A percentile compares a stretch with the other conserved stretches of the same genome.
Conservation (phyloP, 345 rosid genomes). For the Psidium guajava region DNA sequence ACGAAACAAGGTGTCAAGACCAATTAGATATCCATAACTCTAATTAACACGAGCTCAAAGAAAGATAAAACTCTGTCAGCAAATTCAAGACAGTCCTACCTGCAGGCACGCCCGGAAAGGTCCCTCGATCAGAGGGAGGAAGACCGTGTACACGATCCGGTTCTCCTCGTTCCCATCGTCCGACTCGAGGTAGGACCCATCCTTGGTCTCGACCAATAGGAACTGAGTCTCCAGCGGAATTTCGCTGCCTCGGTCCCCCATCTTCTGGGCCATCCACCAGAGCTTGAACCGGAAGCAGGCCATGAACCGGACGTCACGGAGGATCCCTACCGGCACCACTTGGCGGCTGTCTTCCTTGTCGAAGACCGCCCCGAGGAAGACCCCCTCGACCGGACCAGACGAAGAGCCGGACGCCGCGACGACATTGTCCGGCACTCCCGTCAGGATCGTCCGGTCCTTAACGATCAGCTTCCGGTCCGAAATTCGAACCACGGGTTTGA, state of each 20-base stretch:
- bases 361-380: constrained; percentile 70
- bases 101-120: constrained; percentile 58
- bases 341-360: constrained; percentile 53
- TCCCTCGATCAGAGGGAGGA: constrained; percentile 81
- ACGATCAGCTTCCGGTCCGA: constrained; percentile 54
- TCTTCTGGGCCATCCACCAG: constrained; percentile 98
- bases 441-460: constrained; percentile 45
- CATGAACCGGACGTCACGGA: constrained; percentile 76
- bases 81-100: background rate
- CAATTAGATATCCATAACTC: too few species aligned
- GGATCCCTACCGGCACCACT: constrained; percentile 50
- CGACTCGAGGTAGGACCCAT: constrained; percentile 64
- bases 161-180: constrained; percentile 45
- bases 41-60: background rate
- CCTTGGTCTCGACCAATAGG: constrained; percentile 57
- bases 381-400: constrained; percentile 66
- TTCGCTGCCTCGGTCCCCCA: constrained; percentile 70
- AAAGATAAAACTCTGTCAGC: too few species aligned
- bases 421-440: constrained; percentile 70
- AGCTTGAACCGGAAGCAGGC: constrained; percentile 88
- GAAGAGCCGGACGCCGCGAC: constrained; percentile 46
- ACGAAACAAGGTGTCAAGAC: too few species aligned
- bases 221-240: constrained; percentile 87
- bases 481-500: constrained; percentile 68
- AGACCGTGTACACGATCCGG: constrained; percentile 64